Evolutionary conservation across 2,329 filamentous ascomycete genomes (phyloP), one percentile per base, ranked within the genome.

Genomic region (Bipolaris victoriae): DNA sequence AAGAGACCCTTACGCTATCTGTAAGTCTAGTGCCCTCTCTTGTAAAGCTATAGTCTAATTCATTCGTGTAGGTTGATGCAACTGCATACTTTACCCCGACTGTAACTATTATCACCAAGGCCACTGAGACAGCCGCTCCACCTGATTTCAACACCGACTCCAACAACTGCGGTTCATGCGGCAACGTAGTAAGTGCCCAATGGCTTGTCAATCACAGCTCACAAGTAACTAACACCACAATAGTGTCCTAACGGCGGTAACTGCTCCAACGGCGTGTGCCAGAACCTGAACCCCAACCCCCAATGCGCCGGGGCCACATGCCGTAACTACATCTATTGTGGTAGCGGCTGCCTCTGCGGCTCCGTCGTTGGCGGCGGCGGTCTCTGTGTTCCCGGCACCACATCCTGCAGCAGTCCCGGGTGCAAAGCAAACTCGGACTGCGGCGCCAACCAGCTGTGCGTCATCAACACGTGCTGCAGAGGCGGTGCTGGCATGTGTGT

Each of bases 91-190:
- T 11, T 11, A 53, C 43, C 0, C 50, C 43, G 2, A 53, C 50
- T 13, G 11, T 13, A 18, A 24, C 43, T 5, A 24, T 36, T 1
- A 3, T 39, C 3, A 16, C 16, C 1, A 13, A 16, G 5, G 16
- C 5, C 0, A 35, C 50, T 1, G 29, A 24, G 5, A 5, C 43
- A n/a, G 45, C 33, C 4, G 3, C 41, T n/a, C 5, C 5, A 13
- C 40, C 50, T 1, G 15, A 53, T 26, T 37, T 53, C 22, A 24
- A n/a, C 15, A 48, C 3, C 9, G 50, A 53, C 1, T 24, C 41
- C 1, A 39, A 53, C 22, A 53, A 53, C 50, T 53, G 50, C 16
- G 50, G 50, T 2, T 33, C 22, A 1, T 53, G 50, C 5, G 50
- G 50, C n/a, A 46, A 44, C 1, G 50, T 52, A 0, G 41, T 44